Evolutionary conservation across 805 yeast genomes (phyloP), one percentile per base, ranked within the genome.

Genomic region (Ogataea kodamae): DNA sequence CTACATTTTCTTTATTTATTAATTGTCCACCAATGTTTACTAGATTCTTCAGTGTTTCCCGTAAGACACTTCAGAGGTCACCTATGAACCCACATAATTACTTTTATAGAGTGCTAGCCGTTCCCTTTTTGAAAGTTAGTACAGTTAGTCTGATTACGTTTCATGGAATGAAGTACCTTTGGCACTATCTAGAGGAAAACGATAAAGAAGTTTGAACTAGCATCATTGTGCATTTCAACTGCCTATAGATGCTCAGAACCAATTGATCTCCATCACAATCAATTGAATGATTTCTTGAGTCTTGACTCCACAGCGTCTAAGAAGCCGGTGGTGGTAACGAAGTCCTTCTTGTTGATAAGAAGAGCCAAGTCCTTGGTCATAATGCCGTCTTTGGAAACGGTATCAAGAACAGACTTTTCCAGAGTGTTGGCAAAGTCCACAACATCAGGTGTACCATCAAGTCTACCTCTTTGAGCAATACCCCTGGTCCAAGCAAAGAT

Each of bases 401-500:
- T 79, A 49, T 81, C 82, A 33, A 82, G 52, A 33, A 84, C 81
- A 32, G 81, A 79, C 38, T 68, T 55, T 61, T 83, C 92, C 47
- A 83, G 68, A 25, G 62, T 56, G 43, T 77, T 64, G 25, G 84
- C 88, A 54, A 83, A 83, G 28, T 70, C 62, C 28, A 78, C 74
- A 33, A 82, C 85, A 3, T 76, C 84, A 19, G 81, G 82, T 17
- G 88, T 83, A 22, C 60, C 61, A 56, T 83, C 92, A 46, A 83
- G 65, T 55, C 71, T 77, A 52, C 90, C 92, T 72, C 92, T 80
- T 61, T 82, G 87, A 43, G 78, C 76, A 35, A 83, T 61, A 55
- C 90, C 92, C 63, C 89, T 74, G n/a, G 88, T 59, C 92, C 92
- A 83, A 18, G 92, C 92, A 50, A 81, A 83, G 39, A 83, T 83